Percentiles rank a stretch among this genome's conserved stretches.
Conservation (phyloP, 2,329 filamentous ascomycete species). For the Colletotrichum higginsianum region DNA sequence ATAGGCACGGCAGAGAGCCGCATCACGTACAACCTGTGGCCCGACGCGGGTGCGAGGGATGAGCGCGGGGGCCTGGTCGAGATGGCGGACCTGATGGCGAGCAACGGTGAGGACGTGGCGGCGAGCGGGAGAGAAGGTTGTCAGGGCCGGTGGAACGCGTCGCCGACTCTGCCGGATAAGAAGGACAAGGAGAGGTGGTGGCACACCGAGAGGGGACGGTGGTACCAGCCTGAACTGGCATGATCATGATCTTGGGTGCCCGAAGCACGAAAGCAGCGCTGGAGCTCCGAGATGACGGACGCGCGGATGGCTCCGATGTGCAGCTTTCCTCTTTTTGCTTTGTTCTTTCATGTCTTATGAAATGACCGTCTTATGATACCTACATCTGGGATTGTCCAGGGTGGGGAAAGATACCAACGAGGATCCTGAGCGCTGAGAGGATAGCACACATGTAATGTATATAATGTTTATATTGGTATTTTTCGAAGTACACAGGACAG, state of each 20-base stretch:
- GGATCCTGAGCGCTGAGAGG: background rate
- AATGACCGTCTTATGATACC: conserved; percentile 24
- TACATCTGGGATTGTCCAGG: conserved; percentile 13
- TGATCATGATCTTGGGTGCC: conserved; percentile 17
- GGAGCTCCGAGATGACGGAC: background rate
- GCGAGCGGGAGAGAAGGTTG: conserved; percentile 56
- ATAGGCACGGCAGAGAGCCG: conserved; percentile 72
- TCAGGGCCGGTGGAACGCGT: conserved; percentile 63
- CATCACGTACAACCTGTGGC: conserved; percentile 72
- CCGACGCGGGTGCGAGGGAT: conserved; percentile 70
- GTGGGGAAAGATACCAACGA: conserved; percentile 28
- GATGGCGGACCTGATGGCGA: conserved; percentile 64
- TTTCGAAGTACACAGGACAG: background rate
- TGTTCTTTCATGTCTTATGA: conserved; percentile 10
- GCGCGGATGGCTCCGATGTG: background rate
- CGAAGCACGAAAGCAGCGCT: background rate
- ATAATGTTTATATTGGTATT: conserved; percentile 32
- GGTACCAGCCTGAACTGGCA: conserved; percentile 50
- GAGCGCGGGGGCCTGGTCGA: conserved; percentile 70
- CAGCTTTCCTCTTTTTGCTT: background rate
- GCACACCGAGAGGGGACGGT: conserved; percentile 65
- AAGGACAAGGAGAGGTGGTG: conserved; percentile 66
- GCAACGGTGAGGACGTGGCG: conserved; percentile 61
- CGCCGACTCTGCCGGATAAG: conserved; percentile 56
- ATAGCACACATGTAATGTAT: conserved; percentile 12